Conservation (phyloP, 2,329 filamentous ascomycete genomes). For the Escovopsis sp. region DNA sequence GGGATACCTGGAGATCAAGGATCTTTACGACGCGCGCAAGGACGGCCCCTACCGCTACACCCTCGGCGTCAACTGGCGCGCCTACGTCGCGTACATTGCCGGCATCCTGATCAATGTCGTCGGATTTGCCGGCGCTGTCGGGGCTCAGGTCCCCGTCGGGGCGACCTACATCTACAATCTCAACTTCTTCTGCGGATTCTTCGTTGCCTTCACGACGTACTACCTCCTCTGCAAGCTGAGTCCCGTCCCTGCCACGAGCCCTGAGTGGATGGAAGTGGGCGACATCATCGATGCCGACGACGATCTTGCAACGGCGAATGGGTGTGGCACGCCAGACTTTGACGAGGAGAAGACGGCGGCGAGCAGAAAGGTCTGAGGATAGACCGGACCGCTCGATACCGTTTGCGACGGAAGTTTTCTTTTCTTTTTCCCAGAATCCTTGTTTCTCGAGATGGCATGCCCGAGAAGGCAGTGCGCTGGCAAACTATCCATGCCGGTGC, state of each 20-base stretch:
- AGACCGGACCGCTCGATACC: too few species aligned
- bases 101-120: constrained; percentile 86
- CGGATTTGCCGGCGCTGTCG: constrained; percentile 74
- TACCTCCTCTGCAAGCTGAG: constrained; percentile 53
- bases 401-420: too few species aligned
- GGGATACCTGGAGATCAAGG: constrained; percentile 64
- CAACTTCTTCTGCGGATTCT: constrained; percentile 80
- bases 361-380: too few species aligned
- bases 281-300: constrained; percentile 39
- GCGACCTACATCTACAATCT: constrained; percentile 79
- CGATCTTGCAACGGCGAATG: constrained; percentile 32
- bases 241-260: constrained; percentile 61
- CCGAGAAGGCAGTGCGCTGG: too few species aligned
- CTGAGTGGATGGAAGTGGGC: constrained; percentile 64
- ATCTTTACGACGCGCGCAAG: constrained; percentile 60
- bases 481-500: too few species aligned
- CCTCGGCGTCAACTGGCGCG: constrained; percentile 67
- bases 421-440: too few species aligned
- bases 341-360: constrained; percentile 20
- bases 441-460: too few species aligned
- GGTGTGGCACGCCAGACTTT: constrained; percentile 22
- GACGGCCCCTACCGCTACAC: constrained; percentile 59
- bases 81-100: constrained; percentile 65
- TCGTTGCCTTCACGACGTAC: constrained; percentile 53
- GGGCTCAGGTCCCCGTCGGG: constrained; percentile 53